phyloP scores from a whole-genome alignment of 257 asterid species.

The Oldenlandia corymbosa region DNA sequence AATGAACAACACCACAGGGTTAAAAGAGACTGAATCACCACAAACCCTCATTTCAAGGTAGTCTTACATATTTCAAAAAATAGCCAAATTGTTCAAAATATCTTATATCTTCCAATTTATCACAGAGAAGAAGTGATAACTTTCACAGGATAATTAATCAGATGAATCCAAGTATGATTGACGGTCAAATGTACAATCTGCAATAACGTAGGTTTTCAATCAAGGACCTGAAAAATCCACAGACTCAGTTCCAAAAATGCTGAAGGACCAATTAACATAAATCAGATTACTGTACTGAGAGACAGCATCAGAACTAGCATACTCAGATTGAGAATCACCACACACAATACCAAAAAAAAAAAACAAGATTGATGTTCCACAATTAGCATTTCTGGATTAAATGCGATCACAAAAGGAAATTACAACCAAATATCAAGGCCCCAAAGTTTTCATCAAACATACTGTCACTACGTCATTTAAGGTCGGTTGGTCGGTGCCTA shows the following conservation, averaged over 20 bases:
- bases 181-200: not conserved
- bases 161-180: not conserved
- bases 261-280: not conserved
- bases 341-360: too few species aligned
- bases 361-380: not conserved
- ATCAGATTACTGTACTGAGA: not conserved
- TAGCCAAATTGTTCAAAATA: not conserved
- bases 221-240: not conserved
- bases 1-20: not conserved
- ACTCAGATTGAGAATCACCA: not conserved
- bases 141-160: not conserved
- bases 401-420: not conserved
- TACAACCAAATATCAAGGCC: not conserved
- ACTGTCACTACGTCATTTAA: not conserved
- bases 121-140: not conserved
- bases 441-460: not conserved
- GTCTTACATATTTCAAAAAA: not conserved
- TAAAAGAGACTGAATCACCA: not conserved
- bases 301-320: constrained; percentile 1
- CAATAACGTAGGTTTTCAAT: not conserved
- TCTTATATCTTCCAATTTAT: too few species aligned
- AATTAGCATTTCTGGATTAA: not conserved
- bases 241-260: not conserved
- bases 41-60: not conserved
- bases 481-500: not conserved